Base-by-base conservation (phyloP, 768 basidiomycete genomes). In the Hemileccinum impolitum region DNA sequence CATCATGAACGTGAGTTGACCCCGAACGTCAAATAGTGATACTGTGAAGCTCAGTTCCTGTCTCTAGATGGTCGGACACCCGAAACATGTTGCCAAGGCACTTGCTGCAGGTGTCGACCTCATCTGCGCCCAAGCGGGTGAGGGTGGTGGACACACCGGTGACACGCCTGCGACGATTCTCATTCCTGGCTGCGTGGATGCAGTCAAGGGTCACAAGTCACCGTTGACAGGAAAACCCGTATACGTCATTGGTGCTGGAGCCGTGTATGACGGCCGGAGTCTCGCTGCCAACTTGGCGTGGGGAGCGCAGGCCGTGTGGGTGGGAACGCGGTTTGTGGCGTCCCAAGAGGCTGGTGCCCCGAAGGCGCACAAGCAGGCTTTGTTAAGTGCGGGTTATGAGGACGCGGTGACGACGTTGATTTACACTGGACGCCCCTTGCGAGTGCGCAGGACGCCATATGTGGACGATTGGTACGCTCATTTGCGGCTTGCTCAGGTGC, bases 81-180 rank as follows among this genome's bases (percentile, higher is more conserved):
- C 93, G 12, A 95, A 93, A 63, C 90, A 93, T 65, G 88, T 88
- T 39, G 54, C 72, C 40, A 90, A 88, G 65, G 90, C 90, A 8
- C 78, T 95, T 28, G 88, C 78, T 3, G 85, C 76, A 31, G 94
- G 94, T 31, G 87, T 90, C 28, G 94, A 97, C 61, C 73, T 97
- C 52, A 94, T 97, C 63, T 96, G 94, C 60, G 92, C 92, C 4
- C 93, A 95, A 70, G 93, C 87, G 2, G 90, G 91, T 21, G 94
- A 96, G 70, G 94, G 89, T 32, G 91, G 92, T 45, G 90, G 90
- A 13, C 83, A 85, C 74, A 95, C 94, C 0, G 94, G 94, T 19
- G 84, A 89, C 54, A 81, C 85, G 9, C 80, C 93, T 1, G 85
- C 88, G 3, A 84, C 85, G 13, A 80, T 97, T 63, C 81, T 97